These are phyloP conservation scores for Spinacia oleracea DNA, from an alignment of 179 eudicot species.

Conservation along the genomic window DNA sequence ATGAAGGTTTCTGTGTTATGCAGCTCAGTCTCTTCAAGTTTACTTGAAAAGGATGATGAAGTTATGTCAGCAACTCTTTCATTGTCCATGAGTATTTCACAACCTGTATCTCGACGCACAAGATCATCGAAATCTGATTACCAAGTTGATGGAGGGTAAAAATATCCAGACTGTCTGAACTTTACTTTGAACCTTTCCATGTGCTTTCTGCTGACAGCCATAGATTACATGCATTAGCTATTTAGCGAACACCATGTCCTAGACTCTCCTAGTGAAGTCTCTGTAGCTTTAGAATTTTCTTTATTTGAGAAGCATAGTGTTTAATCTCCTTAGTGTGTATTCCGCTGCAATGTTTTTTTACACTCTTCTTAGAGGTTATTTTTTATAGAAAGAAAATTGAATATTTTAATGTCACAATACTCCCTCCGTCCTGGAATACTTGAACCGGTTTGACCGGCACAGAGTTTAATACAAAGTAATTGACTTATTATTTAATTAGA, in stretches of 20 bases:
- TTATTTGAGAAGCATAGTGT: background rate
- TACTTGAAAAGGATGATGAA: conserved; percentile 77
- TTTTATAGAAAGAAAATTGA: too few relatives aligned
- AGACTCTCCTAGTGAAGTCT: background rate
- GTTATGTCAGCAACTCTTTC: conserved; percentile 57
- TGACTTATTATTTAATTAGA: too few relatives aligned
- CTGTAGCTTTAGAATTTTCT: background rate
- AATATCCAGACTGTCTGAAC: background rate
- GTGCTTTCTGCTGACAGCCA: background rate
- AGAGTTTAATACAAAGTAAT: too few relatives aligned
- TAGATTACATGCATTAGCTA: background rate
- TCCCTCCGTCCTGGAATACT: too few relatives aligned
- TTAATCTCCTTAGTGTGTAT: too few relatives aligned
- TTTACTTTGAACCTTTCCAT: conserved; percentile 1
- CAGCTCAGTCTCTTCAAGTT: conserved; percentile 66
- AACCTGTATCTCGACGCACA: conserved; percentile 78
- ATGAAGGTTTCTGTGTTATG: conserved; percentile 21
- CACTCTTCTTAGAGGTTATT: background rate
- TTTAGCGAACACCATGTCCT: background rate
- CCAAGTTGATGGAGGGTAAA: conserved; percentile 63
- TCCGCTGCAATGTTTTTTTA: too few relatives aligned
- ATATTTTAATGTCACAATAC: background rate
- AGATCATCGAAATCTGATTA: conserved; percentile 68
- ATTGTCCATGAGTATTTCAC: conserved; percentile 58
- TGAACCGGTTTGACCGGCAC: too few relatives aligned